Base-by-base conservation (phyloP, 768 basidiomycete genomes). In the Boletus tomentosulus region DNA sequence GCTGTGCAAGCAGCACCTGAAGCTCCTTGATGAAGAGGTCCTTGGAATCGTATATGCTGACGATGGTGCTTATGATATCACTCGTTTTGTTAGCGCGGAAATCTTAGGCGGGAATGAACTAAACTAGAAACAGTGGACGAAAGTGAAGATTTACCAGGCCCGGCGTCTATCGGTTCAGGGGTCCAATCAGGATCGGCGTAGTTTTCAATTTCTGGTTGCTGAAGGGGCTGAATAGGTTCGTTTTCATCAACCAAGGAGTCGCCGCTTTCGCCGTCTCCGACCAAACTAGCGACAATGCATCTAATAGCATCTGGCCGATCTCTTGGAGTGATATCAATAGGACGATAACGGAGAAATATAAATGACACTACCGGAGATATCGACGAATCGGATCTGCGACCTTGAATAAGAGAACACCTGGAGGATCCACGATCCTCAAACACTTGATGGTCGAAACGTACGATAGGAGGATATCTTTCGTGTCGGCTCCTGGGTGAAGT, bases 1-100 rank as follows among this genome's bases (percentile, higher is more conserved):
- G 79, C 56, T 93, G 90, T 1, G 94, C 95, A 13, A 99, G 80
- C 4, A 97, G 74, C 1, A 92, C 85, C 67, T 98, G 97, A 31
- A 99, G 74, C 68, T 98, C 97, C 66, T 92, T 96, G 61, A 98
- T 83, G 63, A 99, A 98, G 9, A 98, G 80, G 60, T 98, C 97
- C 65, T 93, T 90, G 2, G 95, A 95, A 66, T 98, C 94, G 62
- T 98, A 98, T 59, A 98, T 98, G 67, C 90, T 93, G 60, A 98
- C 94, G 1, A 98, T 84, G 1, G 96, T 96, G 67, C 92, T 95
- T 64, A 98, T 87, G 56, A 98, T 85, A 64, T 98, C 97, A 61
- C 89, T 89, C 0, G 91, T 85, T 66, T 90, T 94, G 65, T 88
- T 94, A 1, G 90, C 83, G 34, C 93, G 80, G 74, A 97, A 99